Base-by-base conservation (phyloP, 805 yeast species). In the Blastobotrys mokoenaii region DNA sequence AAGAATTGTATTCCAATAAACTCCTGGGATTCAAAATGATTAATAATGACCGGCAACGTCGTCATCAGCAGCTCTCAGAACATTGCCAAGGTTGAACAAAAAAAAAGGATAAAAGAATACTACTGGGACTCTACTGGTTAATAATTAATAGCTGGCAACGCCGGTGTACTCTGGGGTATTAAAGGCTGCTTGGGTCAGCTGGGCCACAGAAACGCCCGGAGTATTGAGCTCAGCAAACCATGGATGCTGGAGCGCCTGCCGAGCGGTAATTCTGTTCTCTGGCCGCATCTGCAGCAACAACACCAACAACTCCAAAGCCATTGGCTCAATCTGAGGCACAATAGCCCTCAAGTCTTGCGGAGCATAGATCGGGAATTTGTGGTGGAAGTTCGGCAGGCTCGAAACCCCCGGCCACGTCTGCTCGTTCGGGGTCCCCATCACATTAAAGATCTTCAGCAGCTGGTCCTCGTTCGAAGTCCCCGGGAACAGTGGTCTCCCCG, bases 391-490 rank as follows among this genome's bases (percentile, higher is more conserved):
- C 33, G 97, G 94, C 56, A 84, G 75, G 48, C 79, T 80, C 11
- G 94, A 81, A 37, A 93, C 83, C n/a, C 95, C 96, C 1, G 98
- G 97, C 98, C 98, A 93, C 22, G 95, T 82, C 50, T 82, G 72
- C 64, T 93, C 98, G 59, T 82, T 86, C 35, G 98, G 98, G 1
- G 98, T 93, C 17, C 98, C 98, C 84, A 93, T 80, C 20, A 89
- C 71, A 61, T 94, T 79, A 70, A 93, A 93, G 43, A 93, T 93
- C 61, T 86, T 85, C 64, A 82, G 76, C 56, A 93, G 73, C 65
- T 93, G 97, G 66, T 93, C 98, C 46, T 93, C 97, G 64, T 90
- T 94, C 35, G 95, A 86, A 10, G 90, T 80, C 29, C 98, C 98
- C 16, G 97, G 96, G 65, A 93, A 93, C 43, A 93, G 70, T 1